phyloP scores from a whole-genome alignment of 208 protist genomes.

The Acanthamoeba castellanii region DNA sequence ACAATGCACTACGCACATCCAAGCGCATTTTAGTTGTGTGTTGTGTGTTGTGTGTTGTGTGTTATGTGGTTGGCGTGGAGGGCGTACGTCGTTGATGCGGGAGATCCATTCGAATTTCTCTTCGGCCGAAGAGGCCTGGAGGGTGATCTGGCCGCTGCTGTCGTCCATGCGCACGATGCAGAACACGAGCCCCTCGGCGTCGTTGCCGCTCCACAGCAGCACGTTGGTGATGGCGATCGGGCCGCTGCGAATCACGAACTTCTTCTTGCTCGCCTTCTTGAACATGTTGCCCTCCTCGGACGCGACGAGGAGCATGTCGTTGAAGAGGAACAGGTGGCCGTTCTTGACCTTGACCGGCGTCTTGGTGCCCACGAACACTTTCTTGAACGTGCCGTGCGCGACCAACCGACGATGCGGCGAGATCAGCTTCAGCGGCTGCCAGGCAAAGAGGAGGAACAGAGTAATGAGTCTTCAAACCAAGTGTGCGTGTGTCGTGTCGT shows the following conservation, averaged over 20 bases:
- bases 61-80: background rate
- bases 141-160: conserved; percentile 12
- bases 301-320: conserved; percentile 12
- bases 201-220: background rate
- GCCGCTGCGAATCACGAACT: background rate
- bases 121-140: background rate
- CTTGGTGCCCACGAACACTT: background rate
- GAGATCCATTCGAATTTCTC: conserved; percentile 18
- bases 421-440: background rate
- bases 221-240: background rate
- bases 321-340: conserved; percentile 38
- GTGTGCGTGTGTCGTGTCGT: too few relatives aligned
- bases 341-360: background rate
- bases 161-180: conserved; percentile 19
- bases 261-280: conserved; percentile 8
- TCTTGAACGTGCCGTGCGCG: background rate
- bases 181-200: background rate
- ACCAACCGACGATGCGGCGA: background rate
- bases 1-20: background rate
- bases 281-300: background rate
- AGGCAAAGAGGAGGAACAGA: background rate
- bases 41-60: too few relatives aligned
- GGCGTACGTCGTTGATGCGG: background rate
- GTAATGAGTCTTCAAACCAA: too few relatives aligned
- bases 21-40: background rate